phyloP scores from a whole-genome alignment of 2,329 filamentous ascomycete species.

The Rhytidhysteron rufulum region DNA sequence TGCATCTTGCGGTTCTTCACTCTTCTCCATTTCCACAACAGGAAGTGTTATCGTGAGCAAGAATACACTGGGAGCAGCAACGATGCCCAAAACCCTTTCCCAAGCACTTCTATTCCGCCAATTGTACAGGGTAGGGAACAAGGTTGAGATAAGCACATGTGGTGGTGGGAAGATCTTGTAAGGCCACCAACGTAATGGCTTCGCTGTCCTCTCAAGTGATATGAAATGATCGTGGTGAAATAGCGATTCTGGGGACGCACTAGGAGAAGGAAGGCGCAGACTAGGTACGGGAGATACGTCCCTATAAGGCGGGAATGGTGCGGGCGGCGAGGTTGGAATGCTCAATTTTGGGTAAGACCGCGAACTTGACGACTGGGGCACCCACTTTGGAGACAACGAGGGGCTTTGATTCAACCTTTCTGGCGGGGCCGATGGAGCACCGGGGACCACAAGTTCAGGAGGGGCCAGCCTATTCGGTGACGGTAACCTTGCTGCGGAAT shows the following conservation, averaged over 20 bases:
- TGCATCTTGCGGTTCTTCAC: slow-evolving; percentile 47
- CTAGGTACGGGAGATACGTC: slow-evolving; percentile 54
- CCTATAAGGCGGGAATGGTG: slow-evolving; percentile 66
- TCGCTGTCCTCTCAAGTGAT: slow-evolving; percentile 35
- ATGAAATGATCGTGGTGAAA: slow-evolving; percentile 45
- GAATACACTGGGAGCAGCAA: slow-evolving; percentile 88
- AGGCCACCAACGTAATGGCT: slow-evolving; percentile 72
- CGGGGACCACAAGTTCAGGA: slow-evolving; percentile 33
- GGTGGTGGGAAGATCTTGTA: slow-evolving; percentile 70
- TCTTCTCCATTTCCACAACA: slow-evolving; percentile 70
- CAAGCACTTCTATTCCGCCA: slow-evolving; percentile 82
- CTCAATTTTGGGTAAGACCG: slow-evolving; percentile 37
- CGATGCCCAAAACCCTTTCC: slow-evolving; percentile 75
- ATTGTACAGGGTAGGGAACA: slow-evolving; percentile 82
- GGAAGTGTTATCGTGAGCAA: slow-evolving; percentile 85
- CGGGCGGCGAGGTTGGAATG: slow-evolving; percentile 44
- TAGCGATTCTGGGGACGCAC: slow-evolving; percentile 47
- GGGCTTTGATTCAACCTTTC: slow-evolving; percentile 20
- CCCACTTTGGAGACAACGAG: slow-evolving; percentile 23
- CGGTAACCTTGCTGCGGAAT: slow-evolving; percentile 15
- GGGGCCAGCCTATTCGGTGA: slow-evolving; percentile 31
- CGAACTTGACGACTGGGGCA: slow-evolving; percentile 20
- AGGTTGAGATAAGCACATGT: slow-evolving; percentile 63
- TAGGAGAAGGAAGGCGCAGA: slow-evolving; percentile 53
- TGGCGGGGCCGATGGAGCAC: slow-evolving; percentile 12